Evolutionary conservation across 805 yeast genomes (phyloP).

Genomic region (Saccharomycopsis fermentans): DNA sequence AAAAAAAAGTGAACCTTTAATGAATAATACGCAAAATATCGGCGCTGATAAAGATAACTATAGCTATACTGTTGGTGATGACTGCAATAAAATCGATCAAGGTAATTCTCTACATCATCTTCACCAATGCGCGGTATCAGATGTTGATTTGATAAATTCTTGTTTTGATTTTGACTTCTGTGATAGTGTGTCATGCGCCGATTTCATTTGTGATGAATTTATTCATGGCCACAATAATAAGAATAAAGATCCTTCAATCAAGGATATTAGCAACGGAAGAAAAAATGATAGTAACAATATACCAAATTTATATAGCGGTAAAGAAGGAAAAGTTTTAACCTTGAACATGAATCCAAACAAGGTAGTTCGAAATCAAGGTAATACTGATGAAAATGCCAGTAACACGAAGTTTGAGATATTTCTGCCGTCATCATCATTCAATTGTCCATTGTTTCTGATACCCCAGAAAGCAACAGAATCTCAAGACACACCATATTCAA

Average conservation of each 20-base stretch:
- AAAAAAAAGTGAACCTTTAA: neutral
- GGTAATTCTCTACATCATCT: constrained; percentile 9
- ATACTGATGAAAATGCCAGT: constrained; percentile 17
- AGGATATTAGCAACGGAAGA: neutral
- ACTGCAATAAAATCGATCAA: neutral
- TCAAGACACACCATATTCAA: neutral
- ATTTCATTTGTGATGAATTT: constrained; percentile 18
- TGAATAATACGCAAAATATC: neutral
- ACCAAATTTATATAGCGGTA: neutral
- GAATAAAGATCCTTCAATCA: neutral
- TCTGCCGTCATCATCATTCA: constrained; percentile 12
- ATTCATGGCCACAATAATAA: constrained; percentile 6
- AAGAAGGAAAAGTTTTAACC: neutral
- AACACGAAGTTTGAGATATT: neutral
- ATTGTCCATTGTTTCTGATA: constrained; percentile 1
- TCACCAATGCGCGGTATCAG: constrained; percentile 13
- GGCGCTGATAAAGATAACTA: neutral
- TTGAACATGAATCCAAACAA: neutral
- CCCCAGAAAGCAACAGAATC: neutral
- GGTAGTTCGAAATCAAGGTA: neutral
- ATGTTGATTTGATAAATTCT: constrained; percentile 17
- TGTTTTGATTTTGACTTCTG: constrained; percentile 19
- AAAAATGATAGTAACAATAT: neutral
- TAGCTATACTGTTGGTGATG: neutral
- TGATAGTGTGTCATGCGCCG: constrained; percentile 14